Percentiles rank a stretch among this genome's conserved stretches.
These are phyloP conservation scores for Aspergillus versicolor DNA, from an alignment of 2,329 filamentous ascomycete genomes.

Conservation along the genomic window DNA sequence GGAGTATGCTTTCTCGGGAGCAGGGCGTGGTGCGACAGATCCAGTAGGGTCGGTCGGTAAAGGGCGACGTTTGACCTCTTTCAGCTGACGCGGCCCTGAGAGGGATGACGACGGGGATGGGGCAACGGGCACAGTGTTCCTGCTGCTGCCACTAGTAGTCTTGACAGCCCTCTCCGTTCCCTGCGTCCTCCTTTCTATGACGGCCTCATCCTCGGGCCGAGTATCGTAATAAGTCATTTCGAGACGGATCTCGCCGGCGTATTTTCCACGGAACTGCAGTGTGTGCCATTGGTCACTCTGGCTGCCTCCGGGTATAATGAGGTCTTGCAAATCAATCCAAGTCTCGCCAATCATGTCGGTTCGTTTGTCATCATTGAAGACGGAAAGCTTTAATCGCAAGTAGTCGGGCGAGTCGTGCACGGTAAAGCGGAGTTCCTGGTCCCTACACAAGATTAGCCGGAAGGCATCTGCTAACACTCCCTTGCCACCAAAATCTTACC, in stretches of 20 bases:
- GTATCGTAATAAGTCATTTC: slow-evolving; percentile 96
- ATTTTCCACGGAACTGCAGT: slow-evolving; percentile 86
- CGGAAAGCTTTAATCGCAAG: slow-evolving; percentile 88
- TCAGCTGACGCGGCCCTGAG: slow-evolving; percentile 53
- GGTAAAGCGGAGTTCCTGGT: slow-evolving; percentile 92
- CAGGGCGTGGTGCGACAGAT: slow-evolving; percentile 47
- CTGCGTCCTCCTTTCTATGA: slow-evolving; percentile 54
- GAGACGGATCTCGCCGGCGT: slow-evolving; percentile 89
- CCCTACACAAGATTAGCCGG: slow-evolving; percentile 58
- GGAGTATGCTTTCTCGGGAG: slow-evolving; percentile 30
- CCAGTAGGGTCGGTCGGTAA: slow-evolving; percentile 74
- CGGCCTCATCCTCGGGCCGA: slow-evolving; percentile 75
- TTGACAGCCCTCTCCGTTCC: slow-evolving; percentile 37
- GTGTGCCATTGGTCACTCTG: slow-evolving; percentile 91
- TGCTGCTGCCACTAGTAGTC: slow-evolving; percentile 21
- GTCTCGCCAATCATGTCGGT: slow-evolving; percentile 95
- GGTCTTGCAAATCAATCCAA: slow-evolving; percentile 78
- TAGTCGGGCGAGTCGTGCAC: slow-evolving; percentile 98
- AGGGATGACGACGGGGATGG: slow-evolving; percentile 24
- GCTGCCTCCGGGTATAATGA: slow-evolving; percentile 84
- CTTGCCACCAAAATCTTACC: slow-evolving; percentile 57
- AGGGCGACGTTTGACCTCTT: slow-evolving; percentile 76
- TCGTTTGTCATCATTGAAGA: slow-evolving; percentile 98
- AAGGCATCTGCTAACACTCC: not conserved
- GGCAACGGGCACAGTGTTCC: slow-evolving; percentile 6